Evolutionary conservation across 495 filamentous ascomycete genomes (phyloP), one percentile per base, ranked within the genome.

Genomic region (Trichoderma reesei): DNA sequence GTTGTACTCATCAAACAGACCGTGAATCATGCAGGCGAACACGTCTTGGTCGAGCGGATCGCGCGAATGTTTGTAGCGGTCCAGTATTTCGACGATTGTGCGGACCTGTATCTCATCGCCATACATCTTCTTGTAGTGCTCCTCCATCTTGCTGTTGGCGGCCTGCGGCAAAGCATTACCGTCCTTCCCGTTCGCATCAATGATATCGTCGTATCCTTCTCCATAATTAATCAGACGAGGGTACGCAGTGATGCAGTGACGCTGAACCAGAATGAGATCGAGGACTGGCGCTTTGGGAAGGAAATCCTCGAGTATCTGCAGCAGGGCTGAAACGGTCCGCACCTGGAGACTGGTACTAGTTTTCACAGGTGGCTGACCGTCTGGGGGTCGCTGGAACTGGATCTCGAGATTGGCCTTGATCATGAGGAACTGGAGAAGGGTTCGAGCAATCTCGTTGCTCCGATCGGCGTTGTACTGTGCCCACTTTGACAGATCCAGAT

Each of bases 21-120:
- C 94, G 68, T 96, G 93, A 38, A 99, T 92, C 94, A 99, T 98
- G 74, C 93, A 96, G 13, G 92, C 90, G 72, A 98, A 99, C 4
- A 96, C 80, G 69, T 99, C 94, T 72, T 96, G 92, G 62, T 96
- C 91, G 14, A 84, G 77, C 2, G 90, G 85, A 62, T 94, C 88
- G 33, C 83, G 82, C 0, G 95, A 98, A 42, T 83, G 83, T 75
- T 97, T 97, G 76, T 94, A 92, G 48, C 81, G 79, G 66, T 89
- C 85, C 67, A 99, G 86, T 59, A 88, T 82, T 63, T 89, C 85
- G 63, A 98, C 85, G 68, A 98, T 85, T 64, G 89, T 82, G 37
- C 88, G 82, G 60, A 96, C 85, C 42, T 92, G 87, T 33, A 89
- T 81, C 67, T 96, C 90, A 62, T 89, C 85, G 65, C 89, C 88